Conservation (phyloP, 129 eudicot genomes). For the Erigeron canadensis region DNA sequence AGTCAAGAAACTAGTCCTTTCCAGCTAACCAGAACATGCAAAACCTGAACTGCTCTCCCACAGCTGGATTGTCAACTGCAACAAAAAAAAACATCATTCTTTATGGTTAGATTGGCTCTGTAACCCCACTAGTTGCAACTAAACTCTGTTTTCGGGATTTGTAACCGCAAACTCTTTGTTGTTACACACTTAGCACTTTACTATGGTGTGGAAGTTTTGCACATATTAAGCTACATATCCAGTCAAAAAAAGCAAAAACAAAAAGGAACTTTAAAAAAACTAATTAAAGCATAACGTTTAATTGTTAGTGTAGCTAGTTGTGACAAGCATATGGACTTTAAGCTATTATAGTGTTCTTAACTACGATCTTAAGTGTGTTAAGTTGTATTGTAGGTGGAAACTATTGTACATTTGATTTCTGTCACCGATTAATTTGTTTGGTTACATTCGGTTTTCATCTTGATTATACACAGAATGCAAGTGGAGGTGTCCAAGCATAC, state of each 20-base stretch:
- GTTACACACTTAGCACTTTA: not conserved
- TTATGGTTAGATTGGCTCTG: too few species aligned
- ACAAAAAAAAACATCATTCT: too few species aligned
- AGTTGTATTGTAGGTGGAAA: not conserved
- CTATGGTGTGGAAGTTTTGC: not conserved
- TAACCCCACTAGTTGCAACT: too few species aligned
- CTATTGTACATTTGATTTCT: not conserved
- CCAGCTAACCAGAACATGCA: too few species aligned
- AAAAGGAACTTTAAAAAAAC: not conserved
- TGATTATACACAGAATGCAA: constrained; percentile 64
- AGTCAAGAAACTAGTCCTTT: too few species aligned
- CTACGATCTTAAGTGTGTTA: not conserved
- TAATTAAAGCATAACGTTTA: not conserved
- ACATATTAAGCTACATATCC: too few species aligned
- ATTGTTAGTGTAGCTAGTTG: not conserved
- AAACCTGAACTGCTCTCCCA: too few species aligned
- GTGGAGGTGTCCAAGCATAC: constrained; percentile 99
- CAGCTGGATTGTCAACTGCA: too few species aligned
- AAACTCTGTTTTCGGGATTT: too few species aligned
- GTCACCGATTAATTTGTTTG: not conserved
- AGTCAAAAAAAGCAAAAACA: not conserved
- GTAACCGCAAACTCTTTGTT: too few species aligned
- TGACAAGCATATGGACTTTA: not conserved
- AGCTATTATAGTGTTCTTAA: not conserved
- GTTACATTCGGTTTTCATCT: not conserved